A percentile compares a stretch with the other conserved stretches of the same genome.
phyloP scores from a whole-genome alignment of 495 filamentous ascomycete genomes.

The Xylaria bambusicola region DNA sequence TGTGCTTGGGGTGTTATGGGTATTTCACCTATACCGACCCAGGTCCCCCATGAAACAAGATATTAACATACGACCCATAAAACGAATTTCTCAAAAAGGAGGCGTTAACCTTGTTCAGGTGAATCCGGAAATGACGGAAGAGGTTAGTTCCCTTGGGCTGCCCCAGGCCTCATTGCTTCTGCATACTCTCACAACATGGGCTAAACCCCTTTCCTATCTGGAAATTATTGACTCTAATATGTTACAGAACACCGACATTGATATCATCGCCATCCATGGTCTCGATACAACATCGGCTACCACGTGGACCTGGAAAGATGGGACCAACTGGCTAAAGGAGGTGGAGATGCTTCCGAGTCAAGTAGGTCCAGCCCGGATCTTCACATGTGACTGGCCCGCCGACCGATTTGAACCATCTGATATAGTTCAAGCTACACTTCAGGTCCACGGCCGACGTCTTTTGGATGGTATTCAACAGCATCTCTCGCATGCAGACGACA shows the following conservation, averaged over 20 bases:
- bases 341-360: constrained; percentile 17
- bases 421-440: constrained; percentile 22
- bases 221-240: too few species aligned
- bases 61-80: too few species aligned
- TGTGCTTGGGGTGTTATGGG: too few species aligned
- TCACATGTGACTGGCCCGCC: constrained; percentile 36
- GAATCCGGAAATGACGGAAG: too few species aligned
- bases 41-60: too few species aligned
- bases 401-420: constrained; percentile 25
- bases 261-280: constrained; percentile 28
- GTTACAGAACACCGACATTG: constrained; percentile 31
- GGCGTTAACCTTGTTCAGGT: too few species aligned
- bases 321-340: constrained; percentile 28
- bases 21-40: too few species aligned
- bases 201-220: too few species aligned
- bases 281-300: constrained; percentile 23
- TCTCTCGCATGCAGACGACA: background rate
- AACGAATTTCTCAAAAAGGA: too few species aligned
- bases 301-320: constrained; percentile 23
- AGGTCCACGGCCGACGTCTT: constrained; percentile 25
- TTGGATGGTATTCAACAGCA: constrained; percentile 22
- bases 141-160: too few species aligned
- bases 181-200: too few species aligned
- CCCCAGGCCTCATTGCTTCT: too few species aligned
- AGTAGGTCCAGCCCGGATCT: constrained; percentile 26